Evolutionary conservation across 257 asterid species (phyloP).

Genomic region (Solanum acaule): DNA sequence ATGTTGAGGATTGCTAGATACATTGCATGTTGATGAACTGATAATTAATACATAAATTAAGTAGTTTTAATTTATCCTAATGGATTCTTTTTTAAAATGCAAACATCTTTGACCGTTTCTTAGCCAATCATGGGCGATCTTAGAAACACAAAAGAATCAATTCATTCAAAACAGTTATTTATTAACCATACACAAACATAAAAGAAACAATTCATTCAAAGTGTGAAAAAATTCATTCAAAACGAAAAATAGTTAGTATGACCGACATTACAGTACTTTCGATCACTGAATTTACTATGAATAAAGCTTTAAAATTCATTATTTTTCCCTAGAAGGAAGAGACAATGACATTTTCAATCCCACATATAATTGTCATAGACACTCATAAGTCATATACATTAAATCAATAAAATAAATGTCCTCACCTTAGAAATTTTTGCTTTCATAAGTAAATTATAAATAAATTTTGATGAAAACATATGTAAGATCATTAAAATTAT

Average conservation of each 20-base stretch:
- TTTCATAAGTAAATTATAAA: background rate
- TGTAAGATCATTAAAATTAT: too few species aligned
- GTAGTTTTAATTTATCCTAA: background rate
- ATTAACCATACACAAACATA: too few species aligned
- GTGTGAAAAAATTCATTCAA: background rate
- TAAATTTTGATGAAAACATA: too few species aligned
- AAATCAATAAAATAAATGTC: background rate
- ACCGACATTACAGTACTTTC: background rate
- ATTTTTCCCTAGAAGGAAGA: background rate
- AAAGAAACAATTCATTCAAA: background rate
- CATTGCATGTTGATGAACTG: background rate
- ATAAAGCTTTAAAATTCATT: too few species aligned
- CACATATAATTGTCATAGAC: background rate
- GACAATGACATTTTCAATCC: too few species aligned
- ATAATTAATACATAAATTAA: background rate
- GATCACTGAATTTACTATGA: too few species aligned
- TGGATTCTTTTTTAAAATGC: background rate
- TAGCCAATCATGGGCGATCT: background rate
- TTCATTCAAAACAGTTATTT: too few species aligned
- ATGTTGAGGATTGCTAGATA: background rate
- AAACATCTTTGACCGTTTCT: conserved; percentile 1
- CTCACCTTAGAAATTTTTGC: background rate
- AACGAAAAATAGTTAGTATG: too few species aligned
- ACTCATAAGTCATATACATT: background rate
- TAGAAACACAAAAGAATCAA: background rate